phyloP scores from a whole-genome alignment of 2,329 filamentous ascomycete species.

The Cyanodermella asteris region DNA sequence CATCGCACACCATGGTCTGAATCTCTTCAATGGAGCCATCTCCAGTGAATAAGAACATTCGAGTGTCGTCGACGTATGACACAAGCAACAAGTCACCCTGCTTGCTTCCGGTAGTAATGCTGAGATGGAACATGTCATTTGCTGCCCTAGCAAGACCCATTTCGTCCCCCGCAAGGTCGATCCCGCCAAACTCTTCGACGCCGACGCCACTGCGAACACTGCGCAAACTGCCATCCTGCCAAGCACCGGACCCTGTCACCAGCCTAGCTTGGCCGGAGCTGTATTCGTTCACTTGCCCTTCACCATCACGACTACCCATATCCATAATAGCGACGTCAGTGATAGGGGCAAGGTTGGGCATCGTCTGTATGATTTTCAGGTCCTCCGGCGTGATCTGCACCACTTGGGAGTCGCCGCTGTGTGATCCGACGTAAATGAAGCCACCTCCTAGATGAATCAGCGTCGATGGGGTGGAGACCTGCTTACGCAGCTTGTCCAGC shows the following conservation, averaged over 20 bases:
- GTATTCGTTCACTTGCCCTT: constrained; percentile 67
- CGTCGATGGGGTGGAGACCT: constrained; percentile 52
- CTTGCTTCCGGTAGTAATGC: constrained; percentile 24
- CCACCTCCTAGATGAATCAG: constrained; percentile 57
- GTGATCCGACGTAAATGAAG: constrained; percentile 69
- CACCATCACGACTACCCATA: constrained; percentile 64
- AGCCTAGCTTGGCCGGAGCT: constrained; percentile 87
- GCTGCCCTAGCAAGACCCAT: constrained; percentile 57
- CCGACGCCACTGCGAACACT: constrained; percentile 88
- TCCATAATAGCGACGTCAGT: constrained; percentile 94
- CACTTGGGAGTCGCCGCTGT: constrained; percentile 80
- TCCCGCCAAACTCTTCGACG: constrained; percentile 67
- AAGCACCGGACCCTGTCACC: constrained; percentile 79
- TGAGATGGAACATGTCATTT: constrained; percentile 49
- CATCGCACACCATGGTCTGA: constrained; percentile 50
- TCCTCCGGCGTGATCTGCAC: constrained; percentile 39
- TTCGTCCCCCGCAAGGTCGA: constrained; percentile 59
- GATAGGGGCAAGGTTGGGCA: constrained; percentile 74
- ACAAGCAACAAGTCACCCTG: constrained; percentile 51
- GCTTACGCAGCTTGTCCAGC: constrained; percentile 39
- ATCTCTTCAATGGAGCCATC: constrained; percentile 72
- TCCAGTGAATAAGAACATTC: constrained; percentile 54
- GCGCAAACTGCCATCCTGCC: constrained; percentile 66
- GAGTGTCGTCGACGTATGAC: constrained; percentile 64
- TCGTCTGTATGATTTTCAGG: constrained; percentile 48